Percentiles rank a stretch among this genome's conserved stretches.
Evolutionary conservation across 306 rosid genomes (phyloP).

Genomic region (Acacia confusa): DNA sequence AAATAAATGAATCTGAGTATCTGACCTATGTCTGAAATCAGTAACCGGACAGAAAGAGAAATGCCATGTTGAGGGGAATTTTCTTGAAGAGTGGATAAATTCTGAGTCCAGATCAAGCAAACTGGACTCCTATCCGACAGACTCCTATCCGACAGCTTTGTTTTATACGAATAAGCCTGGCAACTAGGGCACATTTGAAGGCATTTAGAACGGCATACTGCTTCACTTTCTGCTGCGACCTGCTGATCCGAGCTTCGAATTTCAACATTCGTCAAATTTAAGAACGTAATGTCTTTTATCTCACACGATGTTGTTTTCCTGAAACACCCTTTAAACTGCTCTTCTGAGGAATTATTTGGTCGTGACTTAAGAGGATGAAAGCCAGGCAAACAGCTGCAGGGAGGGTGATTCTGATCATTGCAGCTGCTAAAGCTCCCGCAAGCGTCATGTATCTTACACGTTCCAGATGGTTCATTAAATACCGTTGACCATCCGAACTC

Average conservation of each 20-base stretch:
- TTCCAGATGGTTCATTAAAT: constrained; percentile 14
- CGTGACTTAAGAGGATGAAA: neutral
- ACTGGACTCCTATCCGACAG: neutral
- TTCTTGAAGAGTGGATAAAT: constrained; percentile 31
- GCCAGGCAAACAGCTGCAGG: constrained; percentile 55
- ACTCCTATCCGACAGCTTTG: neutral
- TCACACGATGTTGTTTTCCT: neutral
- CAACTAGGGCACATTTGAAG: neutral
- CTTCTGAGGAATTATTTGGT: neutral
- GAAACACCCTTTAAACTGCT: constrained; percentile 24
- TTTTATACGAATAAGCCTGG: constrained; percentile 45
- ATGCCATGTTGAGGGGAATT: neutral
- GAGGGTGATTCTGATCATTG: neutral
- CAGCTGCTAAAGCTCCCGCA: constrained; percentile 49
- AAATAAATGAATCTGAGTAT: neutral
- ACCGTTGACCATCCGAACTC: rapidly evolving
- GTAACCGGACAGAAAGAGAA: constrained; percentile 27
- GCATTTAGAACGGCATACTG: constrained; percentile 31
- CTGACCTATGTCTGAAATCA: constrained; percentile 37
- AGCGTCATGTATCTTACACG: constrained; percentile 18
- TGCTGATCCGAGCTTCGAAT: neutral
- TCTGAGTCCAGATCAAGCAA: constrained; percentile 32
- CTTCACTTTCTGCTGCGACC: rapidly evolving
- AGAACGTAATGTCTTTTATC: neutral
- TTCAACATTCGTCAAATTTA: constrained; percentile 28